Conservation (phyloP, 2,329 filamentous ascomycete genomes). For the Cryphonectria parasitica region DNA sequence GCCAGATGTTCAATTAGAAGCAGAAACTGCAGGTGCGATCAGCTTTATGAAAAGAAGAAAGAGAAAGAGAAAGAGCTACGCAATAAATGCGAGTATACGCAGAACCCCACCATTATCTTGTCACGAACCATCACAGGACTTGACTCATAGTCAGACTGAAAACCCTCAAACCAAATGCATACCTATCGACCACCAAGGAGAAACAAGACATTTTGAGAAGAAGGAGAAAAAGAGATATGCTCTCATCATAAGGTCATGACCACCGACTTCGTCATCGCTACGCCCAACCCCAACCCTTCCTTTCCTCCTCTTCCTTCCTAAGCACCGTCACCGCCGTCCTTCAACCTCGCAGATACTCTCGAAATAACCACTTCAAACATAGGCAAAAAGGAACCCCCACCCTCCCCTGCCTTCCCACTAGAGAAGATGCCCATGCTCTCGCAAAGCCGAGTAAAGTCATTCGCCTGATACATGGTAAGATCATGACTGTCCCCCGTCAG, state of each 20-base stretch:
- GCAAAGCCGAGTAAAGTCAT: constrained; percentile 25
- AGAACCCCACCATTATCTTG: not conserved
- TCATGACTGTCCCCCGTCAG: constrained; percentile 21
- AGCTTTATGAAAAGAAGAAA: not conserved
- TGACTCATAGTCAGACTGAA: too few species aligned
- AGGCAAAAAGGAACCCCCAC: not conserved
- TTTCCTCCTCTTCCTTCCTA: too few species aligned
- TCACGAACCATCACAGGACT: too few species aligned
- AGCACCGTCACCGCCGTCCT: too few species aligned
- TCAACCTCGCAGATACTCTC: not conserved
- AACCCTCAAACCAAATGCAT: too few species aligned
- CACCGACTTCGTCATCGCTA: not conserved
- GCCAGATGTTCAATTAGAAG: not conserved
- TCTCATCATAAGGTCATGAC: not conserved
- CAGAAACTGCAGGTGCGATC: not conserved
- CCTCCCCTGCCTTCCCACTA: not conserved
- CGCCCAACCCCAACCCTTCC: too few species aligned
- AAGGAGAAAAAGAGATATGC: not conserved
- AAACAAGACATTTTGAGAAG: too few species aligned
- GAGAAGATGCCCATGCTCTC: not conserved
- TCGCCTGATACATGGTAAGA: constrained; percentile 19
- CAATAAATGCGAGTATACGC: not conserved
- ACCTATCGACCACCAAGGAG: too few species aligned
- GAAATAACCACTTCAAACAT: constrained; percentile 25
- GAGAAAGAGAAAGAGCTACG: not conserved